Percentiles rank a stretch among this genome's conserved stretches.
Conservation (phyloP, 2,329 filamentous ascomycete genomes). For the Aotearoamyces nothofagi region DNA sequence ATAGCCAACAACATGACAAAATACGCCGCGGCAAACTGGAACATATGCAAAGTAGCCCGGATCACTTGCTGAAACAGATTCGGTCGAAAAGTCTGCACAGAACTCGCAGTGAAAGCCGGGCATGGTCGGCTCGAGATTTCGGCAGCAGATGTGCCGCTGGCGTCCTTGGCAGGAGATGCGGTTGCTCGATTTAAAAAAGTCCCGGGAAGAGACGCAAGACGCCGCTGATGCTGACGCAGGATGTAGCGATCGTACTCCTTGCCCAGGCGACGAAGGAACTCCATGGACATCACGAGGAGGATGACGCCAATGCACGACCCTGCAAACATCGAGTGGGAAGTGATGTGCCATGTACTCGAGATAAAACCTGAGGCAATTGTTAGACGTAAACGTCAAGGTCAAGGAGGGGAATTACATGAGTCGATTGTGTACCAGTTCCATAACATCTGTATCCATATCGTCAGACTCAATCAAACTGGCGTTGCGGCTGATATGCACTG, state of each 20-base stretch:
- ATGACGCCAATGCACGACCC: slow-evolving; percentile 68
- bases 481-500: not conserved
- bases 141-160: not conserved
- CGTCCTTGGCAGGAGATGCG: slow-evolving; percentile 2
- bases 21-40: slow-evolving; percentile 63
- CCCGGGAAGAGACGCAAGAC: slow-evolving; percentile 14
- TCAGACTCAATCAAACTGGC: slow-evolving; percentile 1
- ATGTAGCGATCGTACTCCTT: slow-evolving; percentile 62
- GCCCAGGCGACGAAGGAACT: slow-evolving; percentile 52
- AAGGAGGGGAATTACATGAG: slow-evolving; percentile 27
- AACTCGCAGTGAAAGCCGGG: not conserved
- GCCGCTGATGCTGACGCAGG: slow-evolving; percentile 31
- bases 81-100: slow-evolving; percentile 39
- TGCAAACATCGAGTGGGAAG: slow-evolving; percentile 55
- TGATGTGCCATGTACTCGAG: slow-evolving; percentile 52
- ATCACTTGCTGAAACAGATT: slow-evolving; percentile 49
- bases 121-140: not conserved
- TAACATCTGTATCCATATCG: slow-evolving; percentile 42
- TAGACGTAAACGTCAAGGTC: not conserved
- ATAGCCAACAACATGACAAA: slow-evolving; percentile 59
- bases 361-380: slow-evolving; percentile 36
- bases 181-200: slow-evolving; percentile 7
- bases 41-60: slow-evolving; percentile 50
- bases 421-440: slow-evolving; percentile 69
- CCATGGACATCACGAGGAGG: slow-evolving; percentile 56